Evolutionary conservation across 1,139 yeast species (phyloP), one percentile per base, ranked within the genome.

Genomic region (Candida anutae): DNA sequence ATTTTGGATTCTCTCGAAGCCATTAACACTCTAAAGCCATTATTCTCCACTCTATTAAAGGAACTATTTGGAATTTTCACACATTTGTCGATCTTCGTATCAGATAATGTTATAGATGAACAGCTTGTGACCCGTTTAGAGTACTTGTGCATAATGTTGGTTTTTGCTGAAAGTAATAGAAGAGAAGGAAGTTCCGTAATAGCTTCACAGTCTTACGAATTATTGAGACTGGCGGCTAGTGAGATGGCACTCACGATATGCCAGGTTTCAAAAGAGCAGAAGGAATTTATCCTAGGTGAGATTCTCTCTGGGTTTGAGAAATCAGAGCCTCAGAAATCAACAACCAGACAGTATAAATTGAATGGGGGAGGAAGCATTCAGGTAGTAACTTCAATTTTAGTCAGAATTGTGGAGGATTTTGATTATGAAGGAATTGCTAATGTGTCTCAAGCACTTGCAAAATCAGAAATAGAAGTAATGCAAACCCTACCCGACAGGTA

Each of bases 271-370:
- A 52, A 59, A 0, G 66, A 62, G 23, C 93, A 82, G 42, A 57
- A 81, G 30, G 53, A 53, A 1, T 78, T 77, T 42, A 59, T 83
- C 6, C 40, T 81, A 9, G 69, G 69, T 27, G 90, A 83, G 43
- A 45, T 80, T 3, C 41, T 79, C n/a, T 50, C 65, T 3, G 68
- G 67, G 30, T 53, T 75, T 32, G 69, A 65, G 26, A 63, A 58
- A 25, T 44, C 77, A 5, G 69, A 80, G 0, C 43, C 57, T 3
- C 58, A 58, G 31, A 64, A 69, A 41, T 32, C 46, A 13, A 38
- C 41, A 13, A 60, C 77, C 0, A 59, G 74, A 26, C 71, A 64
- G 25, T 60, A 53, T 28, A 59, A 57, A 24, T 37, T 71, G 1
- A 40, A 60, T 0, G 49, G 65, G 23, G 80, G 80, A 1, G 46